phyloP scores from a whole-genome alignment of 345 rosid genomes.

The Xanthoceras sorbifolium region DNA sequence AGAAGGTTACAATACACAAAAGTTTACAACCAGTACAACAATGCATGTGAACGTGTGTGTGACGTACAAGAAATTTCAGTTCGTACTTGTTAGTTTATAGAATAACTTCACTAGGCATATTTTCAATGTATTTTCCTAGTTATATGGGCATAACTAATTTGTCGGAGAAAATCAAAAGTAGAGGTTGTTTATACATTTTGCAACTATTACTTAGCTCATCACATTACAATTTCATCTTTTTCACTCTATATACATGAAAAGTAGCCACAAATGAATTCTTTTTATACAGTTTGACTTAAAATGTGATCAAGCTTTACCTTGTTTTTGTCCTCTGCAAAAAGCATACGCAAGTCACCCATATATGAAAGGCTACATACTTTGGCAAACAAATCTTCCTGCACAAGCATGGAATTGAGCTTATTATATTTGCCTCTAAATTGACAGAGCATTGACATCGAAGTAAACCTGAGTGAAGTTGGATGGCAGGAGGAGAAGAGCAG shows the following conservation, averaged over 20 bases:
- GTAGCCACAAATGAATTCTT: slow-evolving; percentile 1
- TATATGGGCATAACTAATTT: background rate
- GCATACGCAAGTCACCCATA: slow-evolving; percentile 87
- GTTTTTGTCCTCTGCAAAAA: slow-evolving; percentile 83
- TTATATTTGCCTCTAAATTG: slow-evolving; percentile 12
- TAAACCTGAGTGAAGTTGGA: slow-evolving; percentile 75
- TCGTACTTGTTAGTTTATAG: background rate
- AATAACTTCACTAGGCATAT: background rate
- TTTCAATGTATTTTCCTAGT: slow-evolving; percentile 2
- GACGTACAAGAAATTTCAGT: background rate
- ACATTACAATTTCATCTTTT: slow-evolving; percentile 1
- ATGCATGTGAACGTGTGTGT: no score
- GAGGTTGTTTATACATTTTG: background rate
- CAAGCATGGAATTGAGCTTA: slow-evolving; percentile 22
- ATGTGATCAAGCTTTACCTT: slow-evolving; percentile 50
- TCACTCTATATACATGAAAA: background rate
- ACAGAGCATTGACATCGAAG: slow-evolving; percentile 17
- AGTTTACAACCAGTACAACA: no score
- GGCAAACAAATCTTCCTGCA: slow-evolving; percentile 79
- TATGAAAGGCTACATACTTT: slow-evolving; percentile 92
- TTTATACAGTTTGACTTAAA: background rate
- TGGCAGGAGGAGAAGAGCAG: slow-evolving; percentile 90
- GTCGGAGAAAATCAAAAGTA: background rate
- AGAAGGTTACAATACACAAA: no score
- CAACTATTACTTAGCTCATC: background rate